Percentiles rank a stretch among this genome's conserved stretches.
These are phyloP conservation scores for Aspergillus unguis DNA, from an alignment of 2,329 filamentous ascomycete genomes.

Conservation along the genomic window DNA sequence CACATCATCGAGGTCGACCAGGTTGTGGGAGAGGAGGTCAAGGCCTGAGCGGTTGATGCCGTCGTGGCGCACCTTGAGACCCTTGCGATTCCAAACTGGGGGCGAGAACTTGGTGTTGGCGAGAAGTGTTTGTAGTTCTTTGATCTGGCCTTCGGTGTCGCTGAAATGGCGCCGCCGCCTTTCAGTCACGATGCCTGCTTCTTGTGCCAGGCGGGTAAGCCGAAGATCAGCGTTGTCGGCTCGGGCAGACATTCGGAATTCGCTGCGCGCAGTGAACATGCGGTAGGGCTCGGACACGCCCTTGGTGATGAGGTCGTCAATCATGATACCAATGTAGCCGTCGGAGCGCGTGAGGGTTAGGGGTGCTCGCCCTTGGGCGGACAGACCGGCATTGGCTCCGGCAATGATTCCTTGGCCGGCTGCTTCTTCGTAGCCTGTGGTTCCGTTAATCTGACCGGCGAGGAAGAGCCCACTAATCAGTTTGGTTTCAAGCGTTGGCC, in stretches of 20 bases:
- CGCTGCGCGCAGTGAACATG: conserved; percentile 95
- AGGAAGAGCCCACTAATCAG: conserved; percentile 83
- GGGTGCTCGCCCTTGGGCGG: conserved; percentile 62
- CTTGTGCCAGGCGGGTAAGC: conserved; percentile 73
- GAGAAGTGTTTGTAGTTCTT: conserved; percentile 62
- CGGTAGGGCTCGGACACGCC: conserved; percentile 95
- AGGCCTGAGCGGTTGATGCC: conserved; percentile 67
- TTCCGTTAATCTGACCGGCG: conserved; percentile 96
- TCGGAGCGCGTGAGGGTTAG: conserved; percentile 75
- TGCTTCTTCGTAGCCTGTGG: conserved; percentile 96
- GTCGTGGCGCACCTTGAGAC: conserved; percentile 67
- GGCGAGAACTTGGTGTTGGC: conserved; percentile 57
- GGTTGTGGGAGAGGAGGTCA: conserved; percentile 70
- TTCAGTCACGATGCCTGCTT: conserved; percentile 75
- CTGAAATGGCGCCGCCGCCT: conserved; percentile 69
- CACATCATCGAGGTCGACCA: conserved; percentile 58
- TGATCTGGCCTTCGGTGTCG: conserved; percentile 64
- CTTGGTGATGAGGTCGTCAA: conserved; percentile 95
- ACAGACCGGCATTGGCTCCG: conserved; percentile 89
- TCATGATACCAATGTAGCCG: conserved; percentile 97
- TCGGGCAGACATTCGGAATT: conserved; percentile 88
- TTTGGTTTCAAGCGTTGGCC: conserved; percentile 91
- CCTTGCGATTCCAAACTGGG: conserved; percentile 64
- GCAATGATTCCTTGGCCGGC: conserved; percentile 90
- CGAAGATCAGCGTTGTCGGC: conserved; percentile 92